Base-by-base conservation (phyloP, 192 early-diverging fungal species). In the Coemansia sp. region DNA sequence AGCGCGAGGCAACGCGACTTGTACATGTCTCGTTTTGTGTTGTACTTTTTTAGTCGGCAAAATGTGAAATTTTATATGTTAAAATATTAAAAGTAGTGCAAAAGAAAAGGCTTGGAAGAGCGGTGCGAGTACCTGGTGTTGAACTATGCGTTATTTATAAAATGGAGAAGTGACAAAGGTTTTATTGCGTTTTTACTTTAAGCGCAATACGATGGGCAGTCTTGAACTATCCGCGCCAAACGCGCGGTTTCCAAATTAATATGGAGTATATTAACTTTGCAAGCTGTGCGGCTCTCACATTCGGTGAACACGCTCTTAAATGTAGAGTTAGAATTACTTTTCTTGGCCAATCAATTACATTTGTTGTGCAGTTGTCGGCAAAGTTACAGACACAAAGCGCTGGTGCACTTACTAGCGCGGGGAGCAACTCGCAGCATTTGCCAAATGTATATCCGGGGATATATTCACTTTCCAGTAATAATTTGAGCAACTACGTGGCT, bases 1-100 rank as follows among this genome's bases (percentile, higher is more conserved):
- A 62, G 9, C 23, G 60, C 48, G 20, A 62, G 14, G 21, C 22
- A 62, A 22, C 36, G 60, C 60, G 31, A 19, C 28, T 25, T 62
- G 36, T 51, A 38, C 60, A 62, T 62, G 28, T 28, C 7, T 34
- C 25, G 25, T 34, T 34, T 34, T 34, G 31, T 11, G 4, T 11
- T 14, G 49, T 51, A 19, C 49, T 21, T 8, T 51, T 19, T 48
- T n/a, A 48, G 19, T 19, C 21, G 31, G 6, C 31, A 48, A 48
- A 48, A 15, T 40, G 3, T 9, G 38, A 2, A 40, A 6, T 12
- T 40, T 40, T 44, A n/a, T 44, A 44, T 44, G 40, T 12, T 9
- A 5, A 48, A 19, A n/a, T 48, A 19, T 19, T 8, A 21, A 48
- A 20, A 19, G n/a, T 36, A 37, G 20, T 36, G 26, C 15, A n/a